Base-by-base conservation (phyloP, 2,329 filamentous ascomycete species). In the Cordyceps sp. region DNA sequence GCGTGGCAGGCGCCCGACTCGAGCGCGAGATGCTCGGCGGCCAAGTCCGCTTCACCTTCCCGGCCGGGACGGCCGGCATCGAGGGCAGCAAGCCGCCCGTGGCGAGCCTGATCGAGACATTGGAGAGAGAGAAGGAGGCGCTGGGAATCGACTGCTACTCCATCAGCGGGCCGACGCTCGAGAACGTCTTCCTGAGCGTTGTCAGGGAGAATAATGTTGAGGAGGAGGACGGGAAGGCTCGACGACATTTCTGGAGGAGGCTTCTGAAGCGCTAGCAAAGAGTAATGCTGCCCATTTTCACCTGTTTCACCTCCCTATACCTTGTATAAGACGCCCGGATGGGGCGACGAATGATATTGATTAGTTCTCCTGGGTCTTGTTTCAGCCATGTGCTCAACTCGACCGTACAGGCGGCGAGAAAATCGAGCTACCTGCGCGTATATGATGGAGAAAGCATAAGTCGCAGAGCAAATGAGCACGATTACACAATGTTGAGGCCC, bases 151-250 rank as follows among this genome's bases (percentile, higher is more conserved):
- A 72, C 43, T 74, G 76, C 42, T 80, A 79, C 43, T 71, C 69
- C 15, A 69, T 81, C 32, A 69, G 64, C 5, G 69, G 73, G 25
- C 74, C 74, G 6, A 78, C 73, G 3, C 55, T 82, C 38, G 76
- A 82, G 50, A 69, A 76, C 37, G 75, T 81, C 0, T 82, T 82
- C 50, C 54, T 82, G 43, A 66, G 61, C 15, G 76, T 82, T 39
- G 72, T 81, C 1, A 66, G 65, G 31, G 69, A 73, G 47, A 70
- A 75, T 44, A 61, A 69, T 25, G 33, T 42, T 4, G 32, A 37
- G 21, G 42, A 45, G 28, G 42, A 45, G 30, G 38, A 42, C 12
- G 18, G n/a, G 14, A 10, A 13, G 2, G 7, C 9, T 12, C 1
- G 10, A 10, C 14, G 12, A 9, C 31, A 14, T 12, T n/a, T 19